Conservation (phyloP, 2,329 filamentous ascomycete genomes). For the Macroventuria anomochaeta region DNA sequence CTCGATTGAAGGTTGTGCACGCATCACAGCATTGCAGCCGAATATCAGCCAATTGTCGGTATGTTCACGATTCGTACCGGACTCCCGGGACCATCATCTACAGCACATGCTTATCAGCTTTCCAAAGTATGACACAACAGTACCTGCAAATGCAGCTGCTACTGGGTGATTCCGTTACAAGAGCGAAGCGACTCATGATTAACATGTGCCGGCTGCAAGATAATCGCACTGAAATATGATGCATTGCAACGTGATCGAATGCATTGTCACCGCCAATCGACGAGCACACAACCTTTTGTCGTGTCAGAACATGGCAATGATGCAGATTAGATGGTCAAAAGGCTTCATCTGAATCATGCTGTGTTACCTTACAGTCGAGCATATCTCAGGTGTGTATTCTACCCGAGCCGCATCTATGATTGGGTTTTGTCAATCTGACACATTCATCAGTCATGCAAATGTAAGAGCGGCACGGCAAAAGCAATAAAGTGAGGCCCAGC, state of each 20-base stretch:
- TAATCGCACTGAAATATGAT: conserved; percentile 5
- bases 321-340: not conserved
- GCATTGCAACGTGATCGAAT: not conserved
- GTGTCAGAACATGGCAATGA: not conserved
- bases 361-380: not conserved
- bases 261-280: not conserved
- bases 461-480: conserved; percentile 31
- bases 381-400: not conserved
- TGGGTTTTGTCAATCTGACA: not conserved
- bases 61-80: conserved; percentile 36
- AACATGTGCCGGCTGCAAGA: conserved; percentile 9
- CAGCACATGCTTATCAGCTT: conserved; percentile 44
- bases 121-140: conserved; percentile 21
- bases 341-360: not conserved
- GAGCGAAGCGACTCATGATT: not conserved
- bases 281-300: not conserved
- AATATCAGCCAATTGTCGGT: conserved; percentile 35
- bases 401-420: not conserved
- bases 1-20: conserved; percentile 27
- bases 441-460: conserved; percentile 12
- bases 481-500: conserved; percentile 21
- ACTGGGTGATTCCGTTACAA: not conserved
- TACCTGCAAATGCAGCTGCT: not conserved
- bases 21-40: conserved; percentile 40
- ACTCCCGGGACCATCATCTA: conserved; percentile 30